A percentile compares a stretch with the other conserved stretches of the same genome.
Conservation (phyloP, 345 rosid species). For the Bruguiera gymnorhiza region DNA sequence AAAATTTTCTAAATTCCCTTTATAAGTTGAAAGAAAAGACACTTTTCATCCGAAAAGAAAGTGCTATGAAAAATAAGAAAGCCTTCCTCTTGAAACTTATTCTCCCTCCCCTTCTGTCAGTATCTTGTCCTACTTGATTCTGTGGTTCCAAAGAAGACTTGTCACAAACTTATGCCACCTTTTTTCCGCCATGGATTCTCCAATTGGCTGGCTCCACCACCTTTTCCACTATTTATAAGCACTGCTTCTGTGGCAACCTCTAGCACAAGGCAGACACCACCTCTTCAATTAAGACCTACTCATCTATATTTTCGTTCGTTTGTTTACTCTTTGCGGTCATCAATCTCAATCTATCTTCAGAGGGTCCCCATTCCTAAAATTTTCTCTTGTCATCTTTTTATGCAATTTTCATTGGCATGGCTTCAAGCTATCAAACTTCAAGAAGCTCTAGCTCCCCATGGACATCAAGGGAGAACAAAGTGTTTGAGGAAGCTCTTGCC, state of each 20-base stretch:
- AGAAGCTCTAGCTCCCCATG: conserved; percentile 27
- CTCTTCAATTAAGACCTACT: background rate
- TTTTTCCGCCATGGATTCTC: conserved; percentile 20
- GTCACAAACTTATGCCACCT: conserved; percentile 20
- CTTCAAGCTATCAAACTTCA: conserved; percentile 35
- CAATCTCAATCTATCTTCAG: background rate
- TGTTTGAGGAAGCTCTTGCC: conserved; percentile 50
- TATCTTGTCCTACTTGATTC: conserved; percentile 7
- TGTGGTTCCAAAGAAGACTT: conserved; percentile 27
- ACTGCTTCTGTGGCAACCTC: conserved; percentile 1
- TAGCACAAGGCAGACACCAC: conserved; percentile 2
- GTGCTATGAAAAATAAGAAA: background rate
- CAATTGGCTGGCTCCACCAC: conserved; percentile 23
- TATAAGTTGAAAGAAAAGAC: background rate
- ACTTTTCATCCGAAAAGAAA: background rate
- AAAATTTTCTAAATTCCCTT: background rate
- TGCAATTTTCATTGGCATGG: conserved; percentile 17
- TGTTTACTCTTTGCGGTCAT: background rate
- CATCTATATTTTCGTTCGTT: background rate
- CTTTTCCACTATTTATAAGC: conserved; percentile 17
- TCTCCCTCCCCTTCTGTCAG: background rate
- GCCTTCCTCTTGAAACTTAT: conserved; percentile 10
- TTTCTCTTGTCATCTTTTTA: background rate
- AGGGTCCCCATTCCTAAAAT: background rate
- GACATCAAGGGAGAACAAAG: conserved; percentile 51